Conservation (phyloP, 768 basidiomycete genomes). For the Fomitopsis pulvina region DNA sequence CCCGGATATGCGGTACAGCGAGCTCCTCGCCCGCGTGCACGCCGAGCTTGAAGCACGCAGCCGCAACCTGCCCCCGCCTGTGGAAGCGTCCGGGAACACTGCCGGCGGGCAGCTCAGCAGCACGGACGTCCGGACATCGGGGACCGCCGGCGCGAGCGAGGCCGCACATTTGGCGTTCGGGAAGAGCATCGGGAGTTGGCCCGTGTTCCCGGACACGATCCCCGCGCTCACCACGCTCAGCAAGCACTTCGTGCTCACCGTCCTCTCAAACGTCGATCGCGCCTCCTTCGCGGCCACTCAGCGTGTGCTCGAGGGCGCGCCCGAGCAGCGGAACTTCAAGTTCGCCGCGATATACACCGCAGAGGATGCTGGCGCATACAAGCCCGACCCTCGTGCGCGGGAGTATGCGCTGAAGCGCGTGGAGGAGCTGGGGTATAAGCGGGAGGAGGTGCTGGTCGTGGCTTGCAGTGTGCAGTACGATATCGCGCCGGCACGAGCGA, state of each 20-base stretch:
- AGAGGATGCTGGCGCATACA: constrained; percentile 68
- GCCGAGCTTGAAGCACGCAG: constrained; percentile 28
- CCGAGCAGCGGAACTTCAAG: constrained; percentile 32
- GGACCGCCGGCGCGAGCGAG: not conserved
- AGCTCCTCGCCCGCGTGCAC: constrained; percentile 42
- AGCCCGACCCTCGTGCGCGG: constrained; percentile 56
- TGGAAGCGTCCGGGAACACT: constrained; percentile 18
- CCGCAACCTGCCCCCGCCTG: constrained; percentile 23
- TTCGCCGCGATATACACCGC: constrained; percentile 68
- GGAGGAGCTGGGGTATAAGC: constrained; percentile 23
- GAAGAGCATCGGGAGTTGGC: constrained; percentile 54
- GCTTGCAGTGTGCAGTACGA: constrained; percentile 68
- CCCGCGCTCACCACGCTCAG: constrained; percentile 54
- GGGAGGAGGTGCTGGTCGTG: constrained; percentile 52
- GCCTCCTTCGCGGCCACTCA: constrained; percentile 57
- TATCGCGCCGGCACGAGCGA: constrained; percentile 50
- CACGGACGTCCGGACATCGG: constrained; percentile 12
- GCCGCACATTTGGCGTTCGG: constrained; percentile 36
- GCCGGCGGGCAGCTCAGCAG: not conserved
- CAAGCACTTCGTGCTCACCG: constrained; percentile 59
- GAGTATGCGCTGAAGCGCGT: constrained; percentile 37
- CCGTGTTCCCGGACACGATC: constrained; percentile 59
- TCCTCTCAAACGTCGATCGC: constrained; percentile 73
- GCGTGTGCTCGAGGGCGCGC: constrained; percentile 33
- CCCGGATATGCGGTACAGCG: constrained; percentile 53